Evolutionary conservation across 768 basidiomycete species (phyloP), one percentile per base, ranked within the genome.

Genomic region (Lactifluus volemus): DNA sequence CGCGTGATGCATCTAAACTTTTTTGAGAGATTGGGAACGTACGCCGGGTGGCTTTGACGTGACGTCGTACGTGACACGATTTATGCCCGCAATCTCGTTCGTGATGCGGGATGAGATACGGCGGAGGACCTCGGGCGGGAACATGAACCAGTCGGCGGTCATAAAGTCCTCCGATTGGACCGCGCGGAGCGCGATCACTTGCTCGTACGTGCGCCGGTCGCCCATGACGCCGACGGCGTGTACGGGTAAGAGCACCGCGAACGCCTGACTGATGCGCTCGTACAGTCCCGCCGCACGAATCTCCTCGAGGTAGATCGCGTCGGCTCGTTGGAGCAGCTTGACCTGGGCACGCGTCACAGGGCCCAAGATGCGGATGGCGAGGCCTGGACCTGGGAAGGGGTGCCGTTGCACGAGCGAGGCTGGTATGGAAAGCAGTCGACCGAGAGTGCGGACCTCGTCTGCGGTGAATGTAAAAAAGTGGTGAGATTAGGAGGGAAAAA

Each of bases 71-170:
- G 92, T 92, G 45, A 98, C 89, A 44, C 95, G 85, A 76, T 98
- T 98, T 71, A 98, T 85, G n/a, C 97, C 97, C 64, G 81, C 78
- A 8, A 97, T 96, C 73, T 99, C 97, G 73, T 98, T 99, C 41
- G 97, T 99, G 65, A 99, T 98, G 59, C 97, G 82, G 50, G 92
- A 94, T 21, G 95, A 98, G 69, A 99, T 92, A 67, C 86, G 85
- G 63, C 88, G 85, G 60, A 99, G 75, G 11, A 98, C 84, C 47
- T 88, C 86, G 15, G 92, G 77, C 30, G 96, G 95, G 81, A 98
- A 99, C n/a, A 90, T 85, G 76, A 90, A 98, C 96, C 96, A 98
- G 72, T 98, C 96, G 39, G 97, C 97, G 14, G 97, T 99, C 97
- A 99, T 99, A 71, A 99, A 99, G 73, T 99, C 97, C 71, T 98